phyloP scores from a whole-genome alignment of 2,329 filamentous ascomycete genomes.

The Aspergillus sp. region DNA sequence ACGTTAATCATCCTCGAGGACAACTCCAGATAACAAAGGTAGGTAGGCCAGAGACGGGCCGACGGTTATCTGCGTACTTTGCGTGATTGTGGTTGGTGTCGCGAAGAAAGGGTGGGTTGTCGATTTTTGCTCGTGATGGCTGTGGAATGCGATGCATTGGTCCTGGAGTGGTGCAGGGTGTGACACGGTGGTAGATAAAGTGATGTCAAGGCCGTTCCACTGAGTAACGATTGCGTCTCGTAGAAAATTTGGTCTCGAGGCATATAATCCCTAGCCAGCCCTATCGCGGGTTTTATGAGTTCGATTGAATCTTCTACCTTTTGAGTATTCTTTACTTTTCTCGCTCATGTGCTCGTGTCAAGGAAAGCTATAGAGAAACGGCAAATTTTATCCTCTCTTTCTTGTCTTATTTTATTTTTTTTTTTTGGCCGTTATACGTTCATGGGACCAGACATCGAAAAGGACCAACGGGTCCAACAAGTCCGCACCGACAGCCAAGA shows the following conservation, averaged over 20 bases:
- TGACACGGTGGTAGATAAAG: slow-evolving; percentile 10
- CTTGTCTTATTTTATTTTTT: background rate
- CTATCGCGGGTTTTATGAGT: background rate
- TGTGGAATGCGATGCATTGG: slow-evolving; percentile 15
- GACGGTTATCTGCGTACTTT: background rate
- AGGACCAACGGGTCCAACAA: slow-evolving; percentile 10
- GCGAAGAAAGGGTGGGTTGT: background rate
- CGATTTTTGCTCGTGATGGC: slow-evolving; percentile 1
- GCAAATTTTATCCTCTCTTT: background rate
- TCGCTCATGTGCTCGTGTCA: background rate
- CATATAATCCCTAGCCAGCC: slow-evolving; percentile 1
- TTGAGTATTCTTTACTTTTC: background rate
- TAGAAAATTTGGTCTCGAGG: background rate
- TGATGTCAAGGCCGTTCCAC: slow-evolving; percentile 13
- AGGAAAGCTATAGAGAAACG: background rate
- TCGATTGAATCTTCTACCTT: background rate
- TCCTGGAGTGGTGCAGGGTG: slow-evolving; percentile 5
- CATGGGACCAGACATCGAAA: slow-evolving; percentile 17
- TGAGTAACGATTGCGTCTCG: slow-evolving; percentile 4
- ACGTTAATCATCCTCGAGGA: background rate
- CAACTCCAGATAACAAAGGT: background rate
- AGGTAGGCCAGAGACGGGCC: background rate
- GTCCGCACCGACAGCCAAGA: slow-evolving; percentile 8
- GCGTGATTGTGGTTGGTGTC: background rate
- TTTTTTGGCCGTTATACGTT: background rate